Evolutionary conservation across 148 eudicot genomes (phyloP).

Genomic region (Salicornia ramosissima): DNA sequence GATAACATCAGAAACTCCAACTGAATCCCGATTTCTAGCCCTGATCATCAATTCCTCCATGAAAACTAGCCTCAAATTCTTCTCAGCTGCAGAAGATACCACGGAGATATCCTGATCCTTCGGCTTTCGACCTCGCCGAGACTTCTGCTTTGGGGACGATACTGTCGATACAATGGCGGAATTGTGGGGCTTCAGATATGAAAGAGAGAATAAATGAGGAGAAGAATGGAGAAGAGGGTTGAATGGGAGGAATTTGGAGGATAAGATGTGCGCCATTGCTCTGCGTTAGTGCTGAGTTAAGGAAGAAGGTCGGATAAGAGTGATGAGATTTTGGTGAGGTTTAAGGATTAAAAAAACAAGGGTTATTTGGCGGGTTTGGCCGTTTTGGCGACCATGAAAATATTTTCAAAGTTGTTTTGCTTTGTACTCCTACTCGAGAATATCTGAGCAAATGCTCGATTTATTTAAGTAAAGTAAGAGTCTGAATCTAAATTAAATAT

Average conservation of each 20-base stretch:
- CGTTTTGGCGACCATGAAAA: too few species aligned
- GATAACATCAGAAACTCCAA: conserved; percentile 68
- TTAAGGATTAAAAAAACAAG: too few species aligned
- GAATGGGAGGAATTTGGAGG: conserved; percentile 26
- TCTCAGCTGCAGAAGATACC: conserved; percentile 49
- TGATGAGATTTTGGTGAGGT: conserved; percentile 3
- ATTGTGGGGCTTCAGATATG: conserved; percentile 1
- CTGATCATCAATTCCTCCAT: conserved; percentile 82
- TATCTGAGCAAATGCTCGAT: too few species aligned
- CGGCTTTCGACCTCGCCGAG: conserved; percentile 31
- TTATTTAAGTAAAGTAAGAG: too few species aligned
- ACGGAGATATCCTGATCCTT: conserved; percentile 21
- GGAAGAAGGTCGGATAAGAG: conserved; percentile 14
- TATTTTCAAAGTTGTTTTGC: too few species aligned
- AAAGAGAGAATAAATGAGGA: conserved; percentile 18
- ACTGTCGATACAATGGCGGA: conserved; percentile 28
- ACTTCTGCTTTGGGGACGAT: conserved; percentile 28
- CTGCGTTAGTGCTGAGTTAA: background rate
- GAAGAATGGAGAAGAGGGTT: conserved; percentile 13
- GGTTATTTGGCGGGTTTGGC: background rate
- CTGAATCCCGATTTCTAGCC: conserved; percentile 45
- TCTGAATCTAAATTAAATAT: too few species aligned
- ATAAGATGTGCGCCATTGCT: conserved; percentile 39
- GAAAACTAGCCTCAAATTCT: conserved; percentile 55
- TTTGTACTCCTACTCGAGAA: too few species aligned